phyloP scores from a whole-genome alignment of 2,329 filamentous ascomycete species.

The Scedosporium apiospermum region DNA sequence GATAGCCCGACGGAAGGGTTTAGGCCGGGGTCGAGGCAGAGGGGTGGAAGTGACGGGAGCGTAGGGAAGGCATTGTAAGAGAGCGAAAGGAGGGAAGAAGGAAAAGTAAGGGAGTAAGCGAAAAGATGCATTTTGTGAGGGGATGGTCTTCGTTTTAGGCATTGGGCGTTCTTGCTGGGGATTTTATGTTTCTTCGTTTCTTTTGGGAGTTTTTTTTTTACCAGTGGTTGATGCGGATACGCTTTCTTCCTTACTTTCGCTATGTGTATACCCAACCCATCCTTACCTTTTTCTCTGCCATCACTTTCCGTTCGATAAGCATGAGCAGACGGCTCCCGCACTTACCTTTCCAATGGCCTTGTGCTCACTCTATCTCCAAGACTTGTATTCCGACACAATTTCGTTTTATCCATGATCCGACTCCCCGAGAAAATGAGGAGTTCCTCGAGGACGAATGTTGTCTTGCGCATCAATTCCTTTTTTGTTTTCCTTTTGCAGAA shows the following conservation, averaged over 20 bases:
- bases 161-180: too few relatives aligned
- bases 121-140: not conserved
- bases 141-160: too few relatives aligned
- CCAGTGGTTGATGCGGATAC: not conserved
- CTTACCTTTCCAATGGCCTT: too few relatives aligned
- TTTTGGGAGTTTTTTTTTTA: too few relatives aligned
- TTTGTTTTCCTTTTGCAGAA: not conserved
- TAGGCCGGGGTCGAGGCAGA: not conserved
- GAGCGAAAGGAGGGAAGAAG: not conserved
- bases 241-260: not conserved
- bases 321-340: too few relatives aligned
- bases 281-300: too few relatives aligned
- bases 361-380: too few relatives aligned
- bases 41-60: not conserved
- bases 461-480: not conserved
- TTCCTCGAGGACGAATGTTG: not conserved
- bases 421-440: too few relatives aligned
- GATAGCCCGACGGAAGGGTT: constrained; percentile 15
- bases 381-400: too few relatives aligned
- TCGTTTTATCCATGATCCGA: not conserved
- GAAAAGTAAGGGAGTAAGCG: not conserved
- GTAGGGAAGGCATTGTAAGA: constrained; percentile 6
- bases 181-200: not conserved
- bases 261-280: not conserved
- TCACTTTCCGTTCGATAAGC: too few relatives aligned